These are phyloP conservation scores for Papiliotrema nemorosa DNA, from an alignment of 1,284 basidiomycete genomes.

Conservation along the genomic window DNA sequence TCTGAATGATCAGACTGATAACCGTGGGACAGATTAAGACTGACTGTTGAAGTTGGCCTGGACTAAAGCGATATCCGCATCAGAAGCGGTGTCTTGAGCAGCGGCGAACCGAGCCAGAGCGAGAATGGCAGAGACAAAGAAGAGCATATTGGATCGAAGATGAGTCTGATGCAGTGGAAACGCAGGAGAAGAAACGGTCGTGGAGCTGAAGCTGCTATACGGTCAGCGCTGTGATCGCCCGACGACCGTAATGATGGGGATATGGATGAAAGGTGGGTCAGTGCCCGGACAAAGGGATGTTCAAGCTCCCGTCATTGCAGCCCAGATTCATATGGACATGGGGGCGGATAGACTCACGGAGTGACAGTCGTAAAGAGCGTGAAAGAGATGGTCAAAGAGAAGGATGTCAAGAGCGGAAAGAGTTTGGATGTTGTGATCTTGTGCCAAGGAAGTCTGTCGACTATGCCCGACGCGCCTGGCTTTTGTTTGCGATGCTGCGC, in stretches of 20 bases:
- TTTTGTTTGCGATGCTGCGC: no score
- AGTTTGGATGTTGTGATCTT: not conserved
- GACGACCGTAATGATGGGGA: no score
- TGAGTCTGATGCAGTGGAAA: not conserved
- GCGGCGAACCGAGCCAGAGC: conserved; percentile 9
- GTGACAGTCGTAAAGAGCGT: no score
- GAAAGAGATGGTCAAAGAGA: no score
- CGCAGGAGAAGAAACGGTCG: not conserved
- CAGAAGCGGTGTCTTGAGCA: conserved; percentile 23
- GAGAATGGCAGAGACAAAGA: conserved; percentile 10
- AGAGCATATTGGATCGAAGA: conserved; percentile 17
- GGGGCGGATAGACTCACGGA: no score
- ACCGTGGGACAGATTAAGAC: conserved; percentile 3
- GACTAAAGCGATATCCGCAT: conserved; percentile 29
- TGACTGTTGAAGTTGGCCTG: conserved; percentile 41
- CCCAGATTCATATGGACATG: no score
- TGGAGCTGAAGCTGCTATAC: no score
- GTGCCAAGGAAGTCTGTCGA: not conserved
- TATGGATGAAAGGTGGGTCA: no score
- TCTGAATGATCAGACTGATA: conserved; percentile 16
- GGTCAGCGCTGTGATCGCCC: no score
- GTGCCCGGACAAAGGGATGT: no score
- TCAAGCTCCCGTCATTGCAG: no score
- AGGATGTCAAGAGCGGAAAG: not conserved
- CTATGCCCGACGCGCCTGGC: not conserved